Conservation (phyloP, 2,329 filamentous ascomycete species). For the Pezicula carpinea region DNA sequence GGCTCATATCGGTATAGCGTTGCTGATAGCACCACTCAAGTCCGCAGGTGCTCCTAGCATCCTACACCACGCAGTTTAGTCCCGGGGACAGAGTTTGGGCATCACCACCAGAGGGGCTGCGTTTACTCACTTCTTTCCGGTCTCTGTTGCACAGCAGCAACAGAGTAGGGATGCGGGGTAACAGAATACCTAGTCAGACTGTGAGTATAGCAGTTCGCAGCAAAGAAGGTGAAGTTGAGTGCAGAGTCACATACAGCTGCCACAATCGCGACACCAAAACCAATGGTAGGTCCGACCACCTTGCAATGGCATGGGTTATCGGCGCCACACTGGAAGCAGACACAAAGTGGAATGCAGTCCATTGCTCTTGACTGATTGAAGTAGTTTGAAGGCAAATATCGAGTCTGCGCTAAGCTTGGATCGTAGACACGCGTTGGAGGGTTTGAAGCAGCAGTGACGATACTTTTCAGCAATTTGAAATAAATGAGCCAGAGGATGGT, state of each 20-base stretch:
- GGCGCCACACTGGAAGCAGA: constrained; percentile 41
- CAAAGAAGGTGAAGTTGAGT: neutral
- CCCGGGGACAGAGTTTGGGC: no score
- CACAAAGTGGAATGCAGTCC: constrained; percentile 6
- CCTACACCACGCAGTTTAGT: constrained; percentile 26
- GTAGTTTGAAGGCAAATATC: constrained; percentile 5
- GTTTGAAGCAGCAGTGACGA: no score
- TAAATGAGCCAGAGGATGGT: no score
- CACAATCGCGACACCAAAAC: constrained; percentile 39
- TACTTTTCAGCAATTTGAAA: no score
- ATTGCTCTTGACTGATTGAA: neutral
- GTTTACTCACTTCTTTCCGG: constrained; percentile 44
- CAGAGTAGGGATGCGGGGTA: constrained; percentile 52
- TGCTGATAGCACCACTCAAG: constrained; percentile 42
- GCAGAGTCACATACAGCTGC: constrained; percentile 44
- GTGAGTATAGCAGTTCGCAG: neutral
- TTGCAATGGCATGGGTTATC: constrained; percentile 54
- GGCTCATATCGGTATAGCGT: constrained; percentile 42
- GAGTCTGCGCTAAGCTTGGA: neutral
- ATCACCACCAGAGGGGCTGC: no score
- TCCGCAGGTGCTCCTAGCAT: constrained; percentile 48
- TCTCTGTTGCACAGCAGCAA: constrained; percentile 50
- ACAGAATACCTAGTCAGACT: constrained; percentile 39
- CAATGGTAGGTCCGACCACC: constrained; percentile 49
- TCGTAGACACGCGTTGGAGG: no score